Base-by-base conservation (phyloP, 2,329 filamentous ascomycete species). In the Zasmidium cellare region DNA sequence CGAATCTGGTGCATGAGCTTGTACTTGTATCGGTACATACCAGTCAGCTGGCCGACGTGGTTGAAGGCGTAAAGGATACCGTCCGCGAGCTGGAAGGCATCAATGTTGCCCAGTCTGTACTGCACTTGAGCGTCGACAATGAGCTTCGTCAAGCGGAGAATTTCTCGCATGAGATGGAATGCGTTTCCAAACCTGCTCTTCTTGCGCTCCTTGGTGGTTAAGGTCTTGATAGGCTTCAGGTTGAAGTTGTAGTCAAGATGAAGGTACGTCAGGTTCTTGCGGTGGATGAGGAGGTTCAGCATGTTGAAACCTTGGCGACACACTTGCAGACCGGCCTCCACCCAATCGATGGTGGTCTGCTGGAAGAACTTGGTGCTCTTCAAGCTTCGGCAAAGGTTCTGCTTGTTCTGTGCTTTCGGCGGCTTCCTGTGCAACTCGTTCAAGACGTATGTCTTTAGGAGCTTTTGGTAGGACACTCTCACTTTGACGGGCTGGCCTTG, bases 21-120 rank as follows among this genome's bases (percentile, higher is more conserved):
- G 81, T 99, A 99, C 82, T 99, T 99, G 84, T 99, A 99, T 60
- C 94, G 89, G 78, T 99, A 99, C 94, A 99, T 99, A 73, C 94
- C 94, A 16, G 94, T 99, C 61, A 99, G 81, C 76, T 99, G 96
- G 61, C 94, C 94, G 57, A 99, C 94, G 68, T 99, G 94, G 77
- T 99, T 99, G 80, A 99, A 99, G 18, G 94, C 96, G 69, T 99
- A 99, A n/a, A 97, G 81, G 57, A 99, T 99, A 75, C 94, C 94
- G 75, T 99, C 94, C 2, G 94, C 94, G 64, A 99, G 87, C 75
- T 99, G 94, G 80, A 99, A 99, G 38, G 96, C 94, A 75, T 99
- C 94, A 63, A 99, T 97, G 70, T 99, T 99, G 58, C 96, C 96
- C 41, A 99, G 80, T 24, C 94, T 88, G 72, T 97, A 99, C 74